Evolutionary conservation across 2,329 filamentous ascomycete species (phyloP), one percentile per base, ranked within the genome.

Genomic region (Xylaria sp.): DNA sequence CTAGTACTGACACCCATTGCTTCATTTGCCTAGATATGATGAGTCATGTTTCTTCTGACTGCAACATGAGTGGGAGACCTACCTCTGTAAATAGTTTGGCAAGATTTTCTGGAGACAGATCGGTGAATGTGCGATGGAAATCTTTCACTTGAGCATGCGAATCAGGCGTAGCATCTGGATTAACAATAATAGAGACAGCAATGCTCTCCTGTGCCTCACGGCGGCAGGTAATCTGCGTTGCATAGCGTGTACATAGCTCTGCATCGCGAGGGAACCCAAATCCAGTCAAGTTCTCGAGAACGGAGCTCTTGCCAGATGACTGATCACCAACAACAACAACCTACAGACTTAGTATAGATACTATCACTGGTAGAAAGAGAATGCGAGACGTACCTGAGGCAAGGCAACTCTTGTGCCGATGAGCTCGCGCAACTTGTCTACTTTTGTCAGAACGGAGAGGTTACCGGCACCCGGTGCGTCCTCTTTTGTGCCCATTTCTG

Each of bases 291-390:
- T 81, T 94, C 77, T 96, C 92, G 34, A 96, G 82, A 20, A 96
- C 91, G 1, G 92, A 95, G 78, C 91, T 93, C 83, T 97, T 97
- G 75, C 93, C 93, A 50, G 92, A 93, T 0, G 91, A 94, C 76
- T 96, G 93, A 72, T 93, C 93, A 68, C 93, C 93, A 10, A 95
- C 92, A 8, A 94, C 93, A 41, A 91, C 91, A 72, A 96, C 92
- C 76, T 78, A 62, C 9, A 12, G 81, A 93, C 90, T 73, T 6
- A 73, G 60, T 20, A 53, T 43, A 4, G n/a, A 9, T 25, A 23
- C 43, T 50, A 2, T 30, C 1, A 36, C 4, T n/a, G 6, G 13
- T 30, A 3, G 30, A 9, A 30, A 13, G n/a, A 36, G 10, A 15
- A 34, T 7, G 9, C 1, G 13, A 56, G 23, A 66, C 69, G 9